Base-by-base conservation (phyloP, 2,329 filamentous ascomycete species). In the Colletotrichum liaoningense region DNA sequence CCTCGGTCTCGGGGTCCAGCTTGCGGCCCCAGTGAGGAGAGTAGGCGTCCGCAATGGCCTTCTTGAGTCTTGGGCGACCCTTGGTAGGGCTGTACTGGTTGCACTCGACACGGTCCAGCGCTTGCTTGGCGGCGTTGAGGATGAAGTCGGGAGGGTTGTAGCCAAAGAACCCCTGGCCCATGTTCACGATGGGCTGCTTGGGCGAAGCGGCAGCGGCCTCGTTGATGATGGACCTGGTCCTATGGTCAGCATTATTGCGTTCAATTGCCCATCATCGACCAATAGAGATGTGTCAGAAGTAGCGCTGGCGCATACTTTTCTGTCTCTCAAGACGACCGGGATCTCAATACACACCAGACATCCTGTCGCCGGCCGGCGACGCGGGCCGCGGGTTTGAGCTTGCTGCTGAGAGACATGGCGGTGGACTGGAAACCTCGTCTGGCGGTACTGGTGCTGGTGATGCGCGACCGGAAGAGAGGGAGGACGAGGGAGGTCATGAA, bases 21-120 rank as follows among this genome's bases (percentile, higher is more conserved):
- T 89, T 87, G 67, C 94, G 91, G 46, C 94, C 95, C 87, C 97
- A 98, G 82, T 93, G 93, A 1, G 95, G 94, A 16, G 95, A 93
- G 85, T 99, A 99, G 26, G 97, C 94, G 79, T 97, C 92, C 2
- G 97, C 94, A 79, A 99, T 92, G 64, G 97, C 97, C 86, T 98
- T 94, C 88, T 93, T 96, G 80, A 99, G 88, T 68, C 96, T 90
- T 55, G 97, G 96, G 7, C 96, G 92, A 74, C 97, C 97, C 88
- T 95, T 97, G 24, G 97, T 98, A 2, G 95, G 97, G 26, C 95
- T 96, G 88, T 99, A 99, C 87, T 99, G 97, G 83, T 99, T 99
- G 89, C 96, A 98, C 77, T 98, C 97, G 26, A 99, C 96, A 64
- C 91, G 90, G 80, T 98, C 93, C 64, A 99, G 89, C 52, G 96